A percentile compares a stretch with the other conserved stretches of the same genome.
Conservation (phyloP, 164 flowering plant species). For the Kalanchoe fedtschenkoi region DNA sequence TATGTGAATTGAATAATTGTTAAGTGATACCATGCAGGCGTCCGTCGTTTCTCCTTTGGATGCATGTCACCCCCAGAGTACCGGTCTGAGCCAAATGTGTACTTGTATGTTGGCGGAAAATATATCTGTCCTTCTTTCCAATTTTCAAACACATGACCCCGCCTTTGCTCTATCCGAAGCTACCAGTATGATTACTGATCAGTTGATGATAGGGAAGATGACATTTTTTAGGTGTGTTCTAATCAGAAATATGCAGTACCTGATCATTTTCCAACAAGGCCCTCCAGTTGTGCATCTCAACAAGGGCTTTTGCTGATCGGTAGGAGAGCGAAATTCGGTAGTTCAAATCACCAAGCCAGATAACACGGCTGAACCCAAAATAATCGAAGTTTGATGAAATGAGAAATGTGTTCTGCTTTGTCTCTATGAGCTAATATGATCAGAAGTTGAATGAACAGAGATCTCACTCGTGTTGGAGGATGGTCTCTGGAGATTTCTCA, state of each 20-base stretch:
- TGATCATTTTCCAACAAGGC: slow-evolving; percentile 77
- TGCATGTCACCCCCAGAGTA: slow-evolving; percentile 84
- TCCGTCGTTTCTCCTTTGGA: slow-evolving; percentile 84
- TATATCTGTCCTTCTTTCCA: slow-evolving; percentile 87
- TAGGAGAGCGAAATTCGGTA: slow-evolving; percentile 67
- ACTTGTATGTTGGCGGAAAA: slow-evolving; percentile 92
- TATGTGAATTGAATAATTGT: too few relatives aligned
- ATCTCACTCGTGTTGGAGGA: slow-evolving; percentile 60
- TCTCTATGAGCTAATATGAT: not conserved
- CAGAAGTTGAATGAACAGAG: not conserved
- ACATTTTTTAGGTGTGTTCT: not conserved
- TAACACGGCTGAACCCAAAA: slow-evolving; percentile 36
- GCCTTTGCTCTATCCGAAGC: slow-evolving; percentile 67
- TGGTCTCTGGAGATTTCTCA: slow-evolving; percentile 58
- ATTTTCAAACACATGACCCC: slow-evolving; percentile 63
- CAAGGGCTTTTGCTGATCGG: slow-evolving; percentile 80
- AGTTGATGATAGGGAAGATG: not conserved
- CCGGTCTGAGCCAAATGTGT: slow-evolving; percentile 81
- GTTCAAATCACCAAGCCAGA: slow-evolving; percentile 72
- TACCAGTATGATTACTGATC: slow-evolving; percentile 21
- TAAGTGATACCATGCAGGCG: slow-evolving; percentile 82
- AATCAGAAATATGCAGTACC: slow-evolving; percentile 20
- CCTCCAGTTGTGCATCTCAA: slow-evolving; percentile 92
- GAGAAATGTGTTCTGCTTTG: not conserved
- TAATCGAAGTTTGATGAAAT: not conserved